These are phyloP conservation scores for Suhomyces emberorum DNA, from an alignment of 805 yeast species.

Conservation along the genomic window DNA sequence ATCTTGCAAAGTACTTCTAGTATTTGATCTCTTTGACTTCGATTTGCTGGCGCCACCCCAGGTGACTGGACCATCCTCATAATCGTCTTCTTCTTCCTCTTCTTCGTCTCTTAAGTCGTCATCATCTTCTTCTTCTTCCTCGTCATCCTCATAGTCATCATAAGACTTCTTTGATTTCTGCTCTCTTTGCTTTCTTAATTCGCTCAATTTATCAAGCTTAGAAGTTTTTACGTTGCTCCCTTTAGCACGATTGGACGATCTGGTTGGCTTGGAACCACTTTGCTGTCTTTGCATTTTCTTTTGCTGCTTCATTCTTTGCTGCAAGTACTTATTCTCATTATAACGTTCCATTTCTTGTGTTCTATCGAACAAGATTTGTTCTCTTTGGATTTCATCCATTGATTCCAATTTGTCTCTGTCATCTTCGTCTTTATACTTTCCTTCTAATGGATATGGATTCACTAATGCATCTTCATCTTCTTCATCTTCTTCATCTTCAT, in stretches of 20 bases:
- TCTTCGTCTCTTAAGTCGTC: constrained; percentile 38
- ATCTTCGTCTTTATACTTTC: constrained; percentile 78
- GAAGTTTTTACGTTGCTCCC: constrained; percentile 27
- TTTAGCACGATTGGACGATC: constrained; percentile 34
- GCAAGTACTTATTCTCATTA: constrained; percentile 79
- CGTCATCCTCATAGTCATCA: constrained; percentile 21
- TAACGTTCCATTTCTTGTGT: constrained; percentile 86
- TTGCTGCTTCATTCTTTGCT: constrained; percentile 70
- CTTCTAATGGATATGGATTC: constrained; percentile 92
- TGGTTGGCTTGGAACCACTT: constrained; percentile 27
- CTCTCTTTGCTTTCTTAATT: constrained; percentile 73
- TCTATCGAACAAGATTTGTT: constrained; percentile 86
- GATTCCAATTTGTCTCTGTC: constrained; percentile 65
- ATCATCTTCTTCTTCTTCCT: constrained; percentile 25
- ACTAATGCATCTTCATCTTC: constrained; percentile 36
- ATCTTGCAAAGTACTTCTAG: constrained; percentile 55
- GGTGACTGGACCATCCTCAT: constrained; percentile 18
- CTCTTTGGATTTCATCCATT: constrained; percentile 91
- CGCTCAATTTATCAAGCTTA: constrained; percentile 59
- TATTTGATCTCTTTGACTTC: constrained; percentile 34
- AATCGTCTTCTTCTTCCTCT: constrained; percentile 41
- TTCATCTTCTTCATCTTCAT: constrained; percentile 22
- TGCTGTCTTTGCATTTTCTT: constrained; percentile 16
- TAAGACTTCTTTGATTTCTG: constrained; percentile 40
- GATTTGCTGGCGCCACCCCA: constrained; percentile 43